Evolutionary conservation across 169 alveolate genomes (phyloP), one percentile per base, ranked within the genome.

Genomic region (Plasmodium cynomolgi): DNA sequence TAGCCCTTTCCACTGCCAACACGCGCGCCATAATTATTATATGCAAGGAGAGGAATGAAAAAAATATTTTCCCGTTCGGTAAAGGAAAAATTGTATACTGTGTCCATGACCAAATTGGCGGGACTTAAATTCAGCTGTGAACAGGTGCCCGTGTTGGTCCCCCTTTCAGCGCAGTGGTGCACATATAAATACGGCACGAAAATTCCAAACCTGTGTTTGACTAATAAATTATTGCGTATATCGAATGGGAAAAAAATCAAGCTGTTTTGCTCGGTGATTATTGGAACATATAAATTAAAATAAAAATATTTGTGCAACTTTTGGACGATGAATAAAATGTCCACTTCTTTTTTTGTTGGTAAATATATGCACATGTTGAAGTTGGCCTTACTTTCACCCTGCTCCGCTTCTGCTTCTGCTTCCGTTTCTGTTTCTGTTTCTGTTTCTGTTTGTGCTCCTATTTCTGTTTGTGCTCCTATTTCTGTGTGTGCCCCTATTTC

Each of bases 1-100:
- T 85, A 85, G 15, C 93, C 93, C 20, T 85, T 85, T n/a, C 93
- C 93, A 54, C 93, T 85, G 41, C 93, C 93, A 50, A 85, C 37
- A 34, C 93, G 62, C 56, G 82, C 80, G 1, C 93, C 93, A 37
- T 75, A 85, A 33, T 75, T 85, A 31, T 85, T 85, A 75, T 85
- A 85, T 34, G 93, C 93, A 26, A 85, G 77, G 80, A 85, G 37
- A 7, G 93, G 93, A 56, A 85, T 85, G 39, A 85, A 74, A 50
- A 85, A 56, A 37, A 85, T 85, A 58, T 83, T 85, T 9, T 85
- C 71, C 34, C 68, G 47, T 13, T 85, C 82, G 23, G 77, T 26
- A 20, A 71, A 85, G 68, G 77, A 13, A 34, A 85, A 85, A 85
- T 85, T 8, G 71, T n/a, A 75, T n/a, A 85, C 1, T 11, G 54